Evolutionary conservation across 2,329 filamentous ascomycete genomes (phyloP), one percentile per base, ranked within the genome.

Genomic region (Setomelanomma holmii): DNA sequence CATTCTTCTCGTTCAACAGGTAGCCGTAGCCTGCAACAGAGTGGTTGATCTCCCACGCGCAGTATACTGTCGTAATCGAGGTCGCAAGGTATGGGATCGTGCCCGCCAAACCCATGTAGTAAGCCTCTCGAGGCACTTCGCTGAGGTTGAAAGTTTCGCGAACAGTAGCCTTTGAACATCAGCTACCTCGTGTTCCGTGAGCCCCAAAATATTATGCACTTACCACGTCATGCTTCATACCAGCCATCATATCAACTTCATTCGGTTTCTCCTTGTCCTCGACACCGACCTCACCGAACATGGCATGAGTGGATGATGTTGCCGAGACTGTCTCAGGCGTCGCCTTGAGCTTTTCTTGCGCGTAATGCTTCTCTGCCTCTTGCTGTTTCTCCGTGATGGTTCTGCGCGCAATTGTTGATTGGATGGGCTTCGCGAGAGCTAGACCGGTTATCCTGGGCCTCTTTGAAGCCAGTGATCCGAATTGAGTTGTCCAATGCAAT

Each of bases 31-130:
- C 90, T 6, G 79, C 77, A 1, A 84, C 82, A 1, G 84, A 78
- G 55, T 88, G 86, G 72, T 91, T 93, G 60, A 96, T 86, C 67
- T 95, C 87, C 83, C 88, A 96, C 2, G 90, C 86, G 34, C 96
- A 86, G 71, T 87, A 92, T 47, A 96, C 83, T 1, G 93, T 96
- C 27, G 90, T 86, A 3, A 93, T 69, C 0, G 92, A 96, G 4
- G 93, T 97, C 36, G 83, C 89, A 8, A 96, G 80, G 76, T 96
- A 97, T 4, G 80, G 80, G 14, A 82, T 59, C 2, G 80, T 78
- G 58, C 80, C 80, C n/a, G 80, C 79, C 54, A 82, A 69, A 41
- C 80, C 80, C 53, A 82, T 75, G 57, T 75, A 75, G 63, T 78
- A 79, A n/a, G 80, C 79, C 57, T 80, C 73, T 19, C 67, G 71